phyloP scores from a whole-genome alignment of 768 basidiomycete species.

The Mycena epipterygia region DNA sequence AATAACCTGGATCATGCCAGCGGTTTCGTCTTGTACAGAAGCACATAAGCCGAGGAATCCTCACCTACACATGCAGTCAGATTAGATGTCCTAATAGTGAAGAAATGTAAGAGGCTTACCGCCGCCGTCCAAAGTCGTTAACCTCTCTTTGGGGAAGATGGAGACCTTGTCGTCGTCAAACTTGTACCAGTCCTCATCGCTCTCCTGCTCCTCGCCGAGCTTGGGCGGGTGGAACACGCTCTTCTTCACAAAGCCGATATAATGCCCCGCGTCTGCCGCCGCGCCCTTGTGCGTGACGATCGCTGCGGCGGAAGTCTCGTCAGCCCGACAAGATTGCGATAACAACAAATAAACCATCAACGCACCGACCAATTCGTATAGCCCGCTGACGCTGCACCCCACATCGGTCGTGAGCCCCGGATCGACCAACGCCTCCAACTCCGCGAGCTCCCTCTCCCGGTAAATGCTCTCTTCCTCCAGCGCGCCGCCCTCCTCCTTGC shows the following conservation, averaged over 20 bases:
- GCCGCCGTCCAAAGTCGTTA: constrained; percentile 89
- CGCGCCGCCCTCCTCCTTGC: constrained; percentile 55
- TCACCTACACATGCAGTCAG: constrained; percentile 68
- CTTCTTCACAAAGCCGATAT: constrained; percentile 93
- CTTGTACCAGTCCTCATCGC: constrained; percentile 93
- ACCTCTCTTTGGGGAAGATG: constrained; percentile 86
- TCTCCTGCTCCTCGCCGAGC: constrained; percentile 61
- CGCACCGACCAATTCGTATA: constrained; percentile 94
- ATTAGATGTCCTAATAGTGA: neutral
- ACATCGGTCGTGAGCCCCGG: constrained; percentile 74
- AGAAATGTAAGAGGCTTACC: constrained; percentile 54
- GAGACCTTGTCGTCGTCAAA: constrained; percentile 98
- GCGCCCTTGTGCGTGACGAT: constrained; percentile 98
- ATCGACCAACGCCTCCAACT: constrained; percentile 75
- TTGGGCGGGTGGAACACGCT: constrained; percentile 69
- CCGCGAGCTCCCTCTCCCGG: constrained; percentile 72
- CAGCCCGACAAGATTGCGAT: neutral
- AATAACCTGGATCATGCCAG: constrained; percentile 30
- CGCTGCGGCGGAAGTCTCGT: constrained; percentile 64
- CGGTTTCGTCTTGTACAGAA: constrained; percentile 82
- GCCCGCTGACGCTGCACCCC: constrained; percentile 81
- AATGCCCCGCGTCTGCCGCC: constrained; percentile 95
- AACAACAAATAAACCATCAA: too few species aligned
- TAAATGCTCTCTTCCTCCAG: constrained; percentile 77
- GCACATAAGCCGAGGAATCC: constrained; percentile 90